Percentiles rank a stretch among this genome's conserved stretches.
Evolutionary conservation across 2,329 filamentous ascomycete species (phyloP).

Genomic region (Aspergillus sp.): DNA sequence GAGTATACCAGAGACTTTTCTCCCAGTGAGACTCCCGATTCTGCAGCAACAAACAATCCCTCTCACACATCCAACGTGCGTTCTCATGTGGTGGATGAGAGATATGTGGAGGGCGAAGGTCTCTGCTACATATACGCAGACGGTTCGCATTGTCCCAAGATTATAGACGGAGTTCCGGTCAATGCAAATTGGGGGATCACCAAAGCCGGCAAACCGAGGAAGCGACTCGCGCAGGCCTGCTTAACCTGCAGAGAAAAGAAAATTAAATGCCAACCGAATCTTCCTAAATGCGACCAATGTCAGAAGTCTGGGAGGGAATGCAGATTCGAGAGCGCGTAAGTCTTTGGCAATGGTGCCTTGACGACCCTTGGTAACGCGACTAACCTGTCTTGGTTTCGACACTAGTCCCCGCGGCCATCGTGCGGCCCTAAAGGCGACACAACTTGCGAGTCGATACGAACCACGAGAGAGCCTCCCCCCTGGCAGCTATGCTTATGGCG

Average conservation of each 20-base stretch:
- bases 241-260: constrained; percentile 94
- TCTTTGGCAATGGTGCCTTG: constrained; percentile 28
- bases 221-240: constrained; percentile 88
- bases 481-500: constrained; percentile 21
- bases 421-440: constrained; percentile 27
- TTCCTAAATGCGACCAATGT: constrained; percentile 84
- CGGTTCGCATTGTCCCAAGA: constrained; percentile 75
- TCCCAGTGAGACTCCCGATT: neutral
- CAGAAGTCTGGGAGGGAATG: constrained; percentile 86
- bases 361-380: neutral
- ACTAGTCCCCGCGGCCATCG: constrained; percentile 39
- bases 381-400: neutral
- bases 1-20: constrained; percentile 12
- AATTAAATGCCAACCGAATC: constrained; percentile 92
- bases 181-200: constrained; percentile 93
- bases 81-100: constrained; percentile 44
- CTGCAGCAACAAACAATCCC: constrained; percentile 11
- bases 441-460: constrained; percentile 26
- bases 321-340: constrained; percentile 83
- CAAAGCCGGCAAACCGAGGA: constrained; percentile 89
- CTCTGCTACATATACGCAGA: constrained; percentile 86
- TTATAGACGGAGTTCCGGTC: constrained; percentile 81
- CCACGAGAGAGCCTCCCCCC: constrained; percentile 23
- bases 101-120: constrained; percentile 69
- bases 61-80: constrained; percentile 22